phyloP scores from a whole-genome alignment of 73 alveolate species.

The Paramecium pentaurelia region DNA sequence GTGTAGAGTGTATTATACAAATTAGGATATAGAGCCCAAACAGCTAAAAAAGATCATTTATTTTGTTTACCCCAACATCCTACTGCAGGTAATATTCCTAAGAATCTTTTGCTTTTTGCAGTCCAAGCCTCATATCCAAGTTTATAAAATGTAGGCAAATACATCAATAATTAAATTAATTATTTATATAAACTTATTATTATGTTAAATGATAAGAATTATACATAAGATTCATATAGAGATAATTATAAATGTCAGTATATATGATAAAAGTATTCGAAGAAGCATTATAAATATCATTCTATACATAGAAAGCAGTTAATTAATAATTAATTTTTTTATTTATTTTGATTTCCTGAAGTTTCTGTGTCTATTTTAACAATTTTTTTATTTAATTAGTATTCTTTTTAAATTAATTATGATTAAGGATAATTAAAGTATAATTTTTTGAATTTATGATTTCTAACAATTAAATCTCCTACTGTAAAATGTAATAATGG shows the following conservation, averaged over 20 bases:
- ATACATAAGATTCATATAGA: too few species aligned
- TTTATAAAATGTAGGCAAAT: conserved; percentile 86
- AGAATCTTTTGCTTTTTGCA: conserved; percentile 64
- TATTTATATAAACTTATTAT: neutral
- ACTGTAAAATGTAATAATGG: conserved; percentile 7
- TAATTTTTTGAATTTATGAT: neutral
- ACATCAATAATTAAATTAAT: conserved; percentile 65
- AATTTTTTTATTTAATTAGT: neutral
- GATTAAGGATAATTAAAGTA: neutral
- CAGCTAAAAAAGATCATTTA: conserved; percentile 37
- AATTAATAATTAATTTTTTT: neutral
- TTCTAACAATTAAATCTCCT: conserved; percentile 2
- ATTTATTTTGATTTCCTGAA: neutral
- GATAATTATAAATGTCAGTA: neutral
- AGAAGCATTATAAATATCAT: neutral
- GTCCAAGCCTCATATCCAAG: conserved; percentile 70
- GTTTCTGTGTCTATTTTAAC: neutral
- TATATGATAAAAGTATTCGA: neutral
- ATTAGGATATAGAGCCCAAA: conserved; percentile 81
- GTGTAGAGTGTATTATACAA: conserved; percentile 78
- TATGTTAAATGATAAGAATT: neutral
- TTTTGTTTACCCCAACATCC: conserved; percentile 60
- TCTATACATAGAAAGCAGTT: conserved; percentile 5
- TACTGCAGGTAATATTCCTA: conserved; percentile 72
- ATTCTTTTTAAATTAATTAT: neutral